Evolutionary conservation across 1,284 basidiomycete species (phyloP).

Genomic region (Cutaneotrichosporon mucoides): DNA sequence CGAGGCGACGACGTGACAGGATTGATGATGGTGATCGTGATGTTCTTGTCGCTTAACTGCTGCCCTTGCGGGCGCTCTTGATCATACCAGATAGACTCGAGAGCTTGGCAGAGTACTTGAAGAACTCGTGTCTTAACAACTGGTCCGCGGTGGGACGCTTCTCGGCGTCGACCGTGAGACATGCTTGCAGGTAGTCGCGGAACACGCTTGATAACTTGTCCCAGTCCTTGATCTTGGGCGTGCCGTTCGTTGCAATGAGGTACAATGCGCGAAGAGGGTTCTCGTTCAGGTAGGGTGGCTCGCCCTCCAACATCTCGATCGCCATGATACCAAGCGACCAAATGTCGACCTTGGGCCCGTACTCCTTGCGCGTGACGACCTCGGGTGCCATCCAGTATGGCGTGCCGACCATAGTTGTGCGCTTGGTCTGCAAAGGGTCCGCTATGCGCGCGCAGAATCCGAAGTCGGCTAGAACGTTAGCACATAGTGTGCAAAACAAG

Average conservation of each 20-base stretch:
- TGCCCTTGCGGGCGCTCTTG: constrained; percentile 75
- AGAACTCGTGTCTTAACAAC: constrained; percentile 84
- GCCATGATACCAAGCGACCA: constrained; percentile 99
- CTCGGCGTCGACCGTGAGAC: constrained; percentile 92
- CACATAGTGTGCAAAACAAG: neutral
- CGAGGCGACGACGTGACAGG: neutral
- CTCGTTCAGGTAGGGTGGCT: constrained; percentile 96
- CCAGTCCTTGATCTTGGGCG: constrained; percentile 91
- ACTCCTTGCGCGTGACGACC: constrained; percentile 96
- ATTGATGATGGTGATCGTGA: too few species aligned
- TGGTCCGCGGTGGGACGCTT: constrained; percentile 82
- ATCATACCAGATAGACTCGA: constrained; percentile 84
- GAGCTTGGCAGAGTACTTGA: constrained; percentile 78
- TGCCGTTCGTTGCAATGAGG: constrained; percentile 97
- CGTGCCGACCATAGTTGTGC: constrained; percentile 99
- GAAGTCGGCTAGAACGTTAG: constrained; percentile 73
- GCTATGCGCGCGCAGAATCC: constrained; percentile 98
- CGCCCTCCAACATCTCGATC: constrained; percentile 99
- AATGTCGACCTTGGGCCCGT: constrained; percentile 97
- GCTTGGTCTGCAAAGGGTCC: constrained; percentile 81
- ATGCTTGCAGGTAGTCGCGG: constrained; percentile 81
- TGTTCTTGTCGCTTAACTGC: neutral
- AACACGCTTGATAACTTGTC: constrained; percentile 84
- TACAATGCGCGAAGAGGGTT: constrained; percentile 94
- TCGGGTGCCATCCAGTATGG: constrained; percentile 99